Evolutionary conservation across 345 rosid genomes (phyloP), one percentile per base, ranked within the genome.

Genomic region (Gossypium arboreum): DNA sequence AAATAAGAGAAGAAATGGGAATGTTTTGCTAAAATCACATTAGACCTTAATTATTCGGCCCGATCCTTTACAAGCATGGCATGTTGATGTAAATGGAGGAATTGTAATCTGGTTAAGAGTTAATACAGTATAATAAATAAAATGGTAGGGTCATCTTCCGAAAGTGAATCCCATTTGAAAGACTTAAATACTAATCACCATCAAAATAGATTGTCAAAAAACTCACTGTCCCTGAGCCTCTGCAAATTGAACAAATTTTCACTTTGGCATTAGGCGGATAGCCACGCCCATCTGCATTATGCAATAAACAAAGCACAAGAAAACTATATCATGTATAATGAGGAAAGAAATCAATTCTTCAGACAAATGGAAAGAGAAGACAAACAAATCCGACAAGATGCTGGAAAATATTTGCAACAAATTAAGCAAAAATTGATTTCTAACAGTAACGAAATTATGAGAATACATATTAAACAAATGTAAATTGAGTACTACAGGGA

Each of bases 81-180:
- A 92, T 65, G 87, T 83, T 79, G 98, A 79, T 66, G 92, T 90
- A 84, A 94, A 94, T 59, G 97, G 98, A 84, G 98, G 97, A 83
- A 92, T 76, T 24, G 97, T 92, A 58, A 94, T 86, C 98, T 94
- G 85, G 62, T 65, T 75, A 64, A 81, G 68, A 73, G 75, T 77
- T 68, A 68, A 47, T 73, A 62, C 47, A 45, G n/a, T n/a, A 39
- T 41, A 62, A 45, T 51, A 18, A 72, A 72, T 59, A 72, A 7
- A 25, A 39, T 34, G 25, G 66, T 15, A 44, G 47, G 10, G 29
- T 29, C 44, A 63, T 71, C 73, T 7, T 70, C 62, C 64, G 55
- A 76, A 77, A 83, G 39, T 63, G 43, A 72, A 61, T 50, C 16
- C 9, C 51, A 45, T 72, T 68, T 44, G 13, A 73, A 45, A 20